These are phyloP conservation scores for Hymenoscyphus scutula DNA, from an alignment of 2,329 filamentous ascomycete species.

Conservation along the genomic window DNA sequence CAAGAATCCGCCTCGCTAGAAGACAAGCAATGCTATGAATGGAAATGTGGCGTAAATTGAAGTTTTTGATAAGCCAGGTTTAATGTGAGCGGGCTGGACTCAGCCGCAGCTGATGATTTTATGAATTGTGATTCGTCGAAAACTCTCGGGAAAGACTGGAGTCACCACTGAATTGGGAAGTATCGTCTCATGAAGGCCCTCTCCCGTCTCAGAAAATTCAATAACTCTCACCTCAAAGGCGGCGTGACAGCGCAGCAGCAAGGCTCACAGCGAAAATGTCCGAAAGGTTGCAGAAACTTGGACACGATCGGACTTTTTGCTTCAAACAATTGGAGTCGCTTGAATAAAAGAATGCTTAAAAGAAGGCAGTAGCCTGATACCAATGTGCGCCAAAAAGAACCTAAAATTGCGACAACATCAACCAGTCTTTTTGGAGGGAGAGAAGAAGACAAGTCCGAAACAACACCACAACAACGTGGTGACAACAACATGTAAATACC, in stretches of 20 bases:
- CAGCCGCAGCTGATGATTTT: constrained; percentile 13
- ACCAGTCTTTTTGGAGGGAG: background rate
- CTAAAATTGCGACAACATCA: background rate
- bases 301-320: background rate
- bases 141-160: background rate
- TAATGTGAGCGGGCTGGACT: background rate
- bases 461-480: background rate
- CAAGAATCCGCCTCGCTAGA: background rate
- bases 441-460: background rate
- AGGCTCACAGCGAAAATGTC: background rate
- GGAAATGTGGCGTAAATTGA: constrained; percentile 5
- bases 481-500: no score
- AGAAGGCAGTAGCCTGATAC: background rate
- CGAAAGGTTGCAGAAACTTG: background rate
- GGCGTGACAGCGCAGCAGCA: background rate
- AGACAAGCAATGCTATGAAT: constrained; percentile 1
- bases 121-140: background rate
- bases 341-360: background rate
- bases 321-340: background rate
- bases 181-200: background rate
- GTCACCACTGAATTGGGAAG: background rate
- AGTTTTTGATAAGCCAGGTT: constrained; percentile 5
- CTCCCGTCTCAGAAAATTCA: background rate
- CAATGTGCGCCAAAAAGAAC: background rate
- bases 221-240: background rate